Conservation (phyloP, 345 rosid genomes). For the Brassica nigra region DNA sequence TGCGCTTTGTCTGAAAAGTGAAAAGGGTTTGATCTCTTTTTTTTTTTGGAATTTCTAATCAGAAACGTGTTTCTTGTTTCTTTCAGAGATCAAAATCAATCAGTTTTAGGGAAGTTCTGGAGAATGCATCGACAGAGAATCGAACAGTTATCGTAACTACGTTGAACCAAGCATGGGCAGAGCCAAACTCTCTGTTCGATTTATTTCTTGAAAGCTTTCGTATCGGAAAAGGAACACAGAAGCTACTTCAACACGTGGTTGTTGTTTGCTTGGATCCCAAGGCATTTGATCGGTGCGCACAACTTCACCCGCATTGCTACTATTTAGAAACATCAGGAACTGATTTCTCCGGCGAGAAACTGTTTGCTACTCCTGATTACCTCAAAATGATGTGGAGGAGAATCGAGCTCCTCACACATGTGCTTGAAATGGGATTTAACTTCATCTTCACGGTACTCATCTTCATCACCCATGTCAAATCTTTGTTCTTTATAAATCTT, state of each 20-base stretch:
- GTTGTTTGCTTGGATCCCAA: conserved; percentile 55
- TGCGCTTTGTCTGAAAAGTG: background rate
- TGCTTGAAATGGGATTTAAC: conserved; percentile 61
- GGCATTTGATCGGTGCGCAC: conserved; percentile 54
- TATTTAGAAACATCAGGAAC: conserved; percentile 36
- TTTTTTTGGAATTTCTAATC: background rate
- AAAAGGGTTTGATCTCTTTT: background rate
- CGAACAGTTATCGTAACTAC: conserved; percentile 69
- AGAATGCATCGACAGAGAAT: conserved; percentile 36
- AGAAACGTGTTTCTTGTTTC: conserved; percentile 8
- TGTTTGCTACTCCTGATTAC: conserved; percentile 56
- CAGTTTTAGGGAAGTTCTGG: conserved; percentile 38
- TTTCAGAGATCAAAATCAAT: conserved; percentile 22
- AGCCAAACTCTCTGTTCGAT: conserved; percentile 57
- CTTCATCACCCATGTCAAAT: conserved; percentile 1
- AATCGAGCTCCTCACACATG: conserved; percentile 48
- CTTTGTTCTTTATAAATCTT: background rate
- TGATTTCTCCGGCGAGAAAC: conserved; percentile 52
- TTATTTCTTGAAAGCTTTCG: conserved; percentile 60
- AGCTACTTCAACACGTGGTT: conserved; percentile 53
- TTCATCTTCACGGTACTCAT: conserved; percentile 67
- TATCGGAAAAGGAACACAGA: conserved; percentile 49
- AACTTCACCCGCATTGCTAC: conserved; percentile 53
- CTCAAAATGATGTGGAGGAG: conserved; percentile 76
- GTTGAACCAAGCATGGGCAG: conserved; percentile 67